Evolutionary conservation across 2,329 filamentous ascomycete species (phyloP), one percentile per base, ranked within the genome.

Genomic region (Scytalidium sp.): DNA sequence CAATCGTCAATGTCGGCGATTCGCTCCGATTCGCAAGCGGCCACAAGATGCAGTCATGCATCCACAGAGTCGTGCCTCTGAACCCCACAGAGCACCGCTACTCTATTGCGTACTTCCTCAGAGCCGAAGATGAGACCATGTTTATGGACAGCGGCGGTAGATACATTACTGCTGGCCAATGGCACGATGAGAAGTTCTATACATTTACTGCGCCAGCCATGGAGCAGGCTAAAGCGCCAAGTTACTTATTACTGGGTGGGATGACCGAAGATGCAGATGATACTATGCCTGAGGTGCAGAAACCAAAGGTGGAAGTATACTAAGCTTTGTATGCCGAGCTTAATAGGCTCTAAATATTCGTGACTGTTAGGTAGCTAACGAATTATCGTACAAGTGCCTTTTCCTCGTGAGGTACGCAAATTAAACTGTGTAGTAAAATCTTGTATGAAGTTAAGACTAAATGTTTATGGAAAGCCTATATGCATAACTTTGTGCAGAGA

Each of bases 1-100:
- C 79, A 25, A 72, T 83, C 59, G 70, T 83, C 56, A 76, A 83
- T 63, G 75, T 83, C 15, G 80, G 80, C 51, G 80, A 84, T 69
- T 79, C 76, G 21, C 70, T 83, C 54, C 74, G 78, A 41, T 82
- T 81, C 57, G 74, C 75, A 2, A 75, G 70, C 50, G 75, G 72
- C 41, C 73, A 75, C 64, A 76, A 70, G 50, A 72, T 82, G 66
- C 73, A 78, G 64, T 78, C 75, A 32, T 79, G 76, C 69, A 78
- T 82, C 62, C 79, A 81, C 69, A 70, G 77, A 50, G 78, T 81
- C 22, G 75, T 82, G 19, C 78, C 78, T 0, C 73, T 75, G 53
- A 63, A 78, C 69, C 71, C 19, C 58, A 62, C 21, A 39, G 74
- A 80, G 74, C 74, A 80, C 66, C 74, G 79, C 50, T 81, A 81